phyloP scores from a whole-genome alignment of 371 early-diverging fungal species.

The Mucor mucedo region DNA sequence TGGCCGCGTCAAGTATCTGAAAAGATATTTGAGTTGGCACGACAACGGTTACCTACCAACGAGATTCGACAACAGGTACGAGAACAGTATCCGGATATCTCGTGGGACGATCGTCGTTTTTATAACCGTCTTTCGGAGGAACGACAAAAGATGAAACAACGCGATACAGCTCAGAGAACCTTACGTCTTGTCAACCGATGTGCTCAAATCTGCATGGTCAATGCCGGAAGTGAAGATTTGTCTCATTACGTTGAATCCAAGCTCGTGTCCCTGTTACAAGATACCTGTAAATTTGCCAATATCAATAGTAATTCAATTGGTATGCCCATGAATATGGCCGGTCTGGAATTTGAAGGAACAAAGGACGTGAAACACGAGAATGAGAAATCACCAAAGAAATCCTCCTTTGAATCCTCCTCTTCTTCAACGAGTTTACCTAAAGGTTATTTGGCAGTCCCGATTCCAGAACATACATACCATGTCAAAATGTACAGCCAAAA shows the following conservation, averaged over 20 bases:
- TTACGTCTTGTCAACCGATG: conserved; percentile 46
- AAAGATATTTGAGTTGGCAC: conserved; percentile 59
- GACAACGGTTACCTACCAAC: conserved; percentile 57
- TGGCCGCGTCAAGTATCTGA: conserved; percentile 66
- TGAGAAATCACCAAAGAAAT: conserved; percentile 16
- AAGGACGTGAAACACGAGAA: not conserved
- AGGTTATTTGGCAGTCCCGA: conserved; percentile 37
- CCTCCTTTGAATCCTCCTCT: conserved; percentile 19
- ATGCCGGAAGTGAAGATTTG: conserved; percentile 53
- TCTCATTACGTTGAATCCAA: conserved; percentile 56
- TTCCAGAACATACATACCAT: conserved; percentile 39
- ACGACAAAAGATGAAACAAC: conserved; percentile 60
- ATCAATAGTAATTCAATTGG: conserved; percentile 15
- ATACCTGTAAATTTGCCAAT: conserved; percentile 45
- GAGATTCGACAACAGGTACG: conserved; percentile 62
- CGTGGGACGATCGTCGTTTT: conserved; percentile 70
- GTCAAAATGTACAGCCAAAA: conserved; percentile 47
- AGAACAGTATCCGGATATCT: conserved; percentile 55
- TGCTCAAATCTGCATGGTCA: conserved; percentile 44
- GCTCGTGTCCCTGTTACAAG: conserved; percentile 38
- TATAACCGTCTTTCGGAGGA: conserved; percentile 69
- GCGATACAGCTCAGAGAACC: conserved; percentile 57
- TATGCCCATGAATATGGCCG: not conserved
- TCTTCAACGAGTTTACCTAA: conserved; percentile 23
- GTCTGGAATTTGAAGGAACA: not conserved